Evolutionary conservation across 2,329 filamentous ascomycete species (phyloP), one percentile per base, ranked within the genome.

Genomic region (Neopestalotiopsis rosae): DNA sequence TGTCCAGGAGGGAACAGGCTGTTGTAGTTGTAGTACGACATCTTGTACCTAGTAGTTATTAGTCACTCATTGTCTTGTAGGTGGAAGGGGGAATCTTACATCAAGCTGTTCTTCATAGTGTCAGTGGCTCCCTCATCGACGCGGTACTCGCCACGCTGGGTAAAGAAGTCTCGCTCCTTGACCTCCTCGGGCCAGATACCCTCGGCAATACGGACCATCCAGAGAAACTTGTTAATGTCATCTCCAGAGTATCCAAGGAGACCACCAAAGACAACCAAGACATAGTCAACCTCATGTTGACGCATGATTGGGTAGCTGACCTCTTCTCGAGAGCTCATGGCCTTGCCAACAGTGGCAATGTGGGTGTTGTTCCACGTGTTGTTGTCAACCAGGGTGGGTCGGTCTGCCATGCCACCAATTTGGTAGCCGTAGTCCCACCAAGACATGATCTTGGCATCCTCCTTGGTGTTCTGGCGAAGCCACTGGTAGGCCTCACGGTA

Each of bases 381-480:
- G 87, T 99, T 99, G 86, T 99, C 96, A 42, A 99, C 96, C 42
- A 99, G 87, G 1, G 96, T 99, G 42, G 96, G 96, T 67, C 96
- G 90, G 81, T 99, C 96, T 64, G 96, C 96, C 96, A 99, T 99
- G 74, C 96, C 96, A 84, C 96, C 96, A 81, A 99, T 99, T 84
- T 99, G 96, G 85, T 99, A 99, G 73, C 96, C 96, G 78, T 99
- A 99, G 80, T 99, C 96, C 96, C 96, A 99, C 96, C 96, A 99
- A 1, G 95, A 96, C 95, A 98, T 98, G 79, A 99, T 92, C 88
- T 98, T 99, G 78, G 97, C 95, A 76, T 98, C 93, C 74, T 95
- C 89, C 70, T 92, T 88, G 10, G 97, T 99, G 86, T 99, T 99
- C 82, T 99, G 96, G 72, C 96, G 93, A 64, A 99, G 91, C 96